A percentile compares a stretch with the other conserved stretches of the same genome.
Conservation (phyloP, 225 moss, liverwort and hornwort species). For the Rhytidiadelphus loreus region DNA sequence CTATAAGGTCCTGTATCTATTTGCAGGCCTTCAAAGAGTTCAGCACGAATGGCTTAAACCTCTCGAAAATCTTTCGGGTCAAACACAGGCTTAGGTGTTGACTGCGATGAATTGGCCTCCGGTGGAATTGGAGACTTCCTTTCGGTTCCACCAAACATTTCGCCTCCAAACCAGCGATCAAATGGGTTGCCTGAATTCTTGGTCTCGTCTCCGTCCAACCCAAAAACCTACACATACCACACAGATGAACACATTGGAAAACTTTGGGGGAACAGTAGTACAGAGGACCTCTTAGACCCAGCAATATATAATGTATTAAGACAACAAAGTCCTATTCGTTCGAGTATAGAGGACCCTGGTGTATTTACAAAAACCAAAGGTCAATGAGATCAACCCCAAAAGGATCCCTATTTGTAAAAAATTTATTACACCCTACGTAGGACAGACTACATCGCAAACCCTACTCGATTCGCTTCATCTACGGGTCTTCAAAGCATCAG, state of each 20-base stretch:
- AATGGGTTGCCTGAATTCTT: conserved; percentile 26
- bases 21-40: neutral
- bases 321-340: neutral
- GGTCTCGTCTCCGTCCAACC: conserved; percentile 40
- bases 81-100: conserved; percentile 11
- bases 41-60: conserved; percentile 11
- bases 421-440: neutral
- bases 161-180: conserved; percentile 48
- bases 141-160: conserved; percentile 24
- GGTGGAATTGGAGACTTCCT: neutral
- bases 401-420: no score
- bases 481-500: neutral
- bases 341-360: neutral
- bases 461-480: neutral
- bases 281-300: neutral
- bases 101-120: conserved; percentile 8
- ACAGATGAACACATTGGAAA: neutral
- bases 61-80: conserved; percentile 42
- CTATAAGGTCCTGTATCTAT: neutral
- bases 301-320: neutral
- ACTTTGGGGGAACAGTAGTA: neutral
- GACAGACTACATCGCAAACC: neutral
- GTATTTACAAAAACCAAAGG: neutral
- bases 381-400: no score
- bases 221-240: conserved; percentile 22